Evolutionary conservation across 495 filamentous ascomycete genomes (phyloP).

Genomic region (Lepraria neglecta): DNA sequence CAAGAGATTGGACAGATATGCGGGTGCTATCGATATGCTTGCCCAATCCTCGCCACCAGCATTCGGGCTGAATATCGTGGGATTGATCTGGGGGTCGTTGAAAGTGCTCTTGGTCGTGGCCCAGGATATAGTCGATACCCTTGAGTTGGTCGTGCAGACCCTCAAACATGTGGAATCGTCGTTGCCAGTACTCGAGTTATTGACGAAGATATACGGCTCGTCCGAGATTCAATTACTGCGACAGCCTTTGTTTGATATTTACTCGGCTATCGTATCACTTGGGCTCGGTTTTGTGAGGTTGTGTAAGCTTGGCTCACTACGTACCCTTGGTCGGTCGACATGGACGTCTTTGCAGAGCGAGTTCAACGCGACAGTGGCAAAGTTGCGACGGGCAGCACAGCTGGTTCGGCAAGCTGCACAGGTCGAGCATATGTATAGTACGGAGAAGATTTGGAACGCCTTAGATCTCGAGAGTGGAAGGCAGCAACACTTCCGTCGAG

Average conservation of each 20-base stretch:
- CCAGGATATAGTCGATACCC: neutral
- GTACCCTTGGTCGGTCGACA: neutral
- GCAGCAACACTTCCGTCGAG: slow-evolving; percentile 3
- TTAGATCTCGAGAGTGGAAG: neutral
- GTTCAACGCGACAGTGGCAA: neutral
- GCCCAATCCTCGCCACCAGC: neutral
- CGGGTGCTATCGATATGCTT: slow-evolving; percentile 1
- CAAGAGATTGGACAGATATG: slow-evolving; percentile 4
- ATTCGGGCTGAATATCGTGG: neutral
- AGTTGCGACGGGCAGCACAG: neutral
- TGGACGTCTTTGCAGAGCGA: neutral
- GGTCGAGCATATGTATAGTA: neutral
- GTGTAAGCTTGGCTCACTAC: neutral
- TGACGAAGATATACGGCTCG: neutral
- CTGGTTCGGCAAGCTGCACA: slow-evolving; percentile 1
- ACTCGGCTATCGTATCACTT: neutral
- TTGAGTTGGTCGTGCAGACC: neutral
- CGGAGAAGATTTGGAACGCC: neutral
- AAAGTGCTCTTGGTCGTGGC: neutral
- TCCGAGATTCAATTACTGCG: neutral
- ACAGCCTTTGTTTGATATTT: neutral
- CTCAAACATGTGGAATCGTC: neutral
- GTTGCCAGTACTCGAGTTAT: neutral
- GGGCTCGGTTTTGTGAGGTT: neutral
- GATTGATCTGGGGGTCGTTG: slow-evolving; percentile 1